Percentiles rank a stretch among this genome's conserved stretches.
These are phyloP conservation scores for Toxicodendron radicans DNA, from an alignment of 345 rosid species.

Conservation along the genomic window DNA sequence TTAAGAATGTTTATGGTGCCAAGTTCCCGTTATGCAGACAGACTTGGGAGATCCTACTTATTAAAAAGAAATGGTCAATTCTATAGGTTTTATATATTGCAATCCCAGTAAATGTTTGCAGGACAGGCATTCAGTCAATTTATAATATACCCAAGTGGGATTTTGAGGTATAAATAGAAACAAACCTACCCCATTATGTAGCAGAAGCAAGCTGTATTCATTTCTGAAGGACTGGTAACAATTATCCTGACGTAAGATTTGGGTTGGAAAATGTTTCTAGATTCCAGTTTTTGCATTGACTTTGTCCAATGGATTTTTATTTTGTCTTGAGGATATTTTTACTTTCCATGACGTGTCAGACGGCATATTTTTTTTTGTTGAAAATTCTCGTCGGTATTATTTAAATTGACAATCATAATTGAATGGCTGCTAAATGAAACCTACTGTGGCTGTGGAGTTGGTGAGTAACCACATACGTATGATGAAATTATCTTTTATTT, in stretches of 20 bases:
- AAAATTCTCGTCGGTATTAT: not conserved
- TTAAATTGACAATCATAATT: not conserved
- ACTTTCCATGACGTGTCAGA: not conserved
- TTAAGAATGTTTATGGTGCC: too few relatives aligned
- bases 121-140: not conserved
- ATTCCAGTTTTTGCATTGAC: not conserved
- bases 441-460: slow-evolving; percentile 2
- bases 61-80: too few relatives aligned
- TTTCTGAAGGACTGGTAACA: not conserved
- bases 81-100: too few relatives aligned
- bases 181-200: not conserved
- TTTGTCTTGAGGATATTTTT: not conserved
- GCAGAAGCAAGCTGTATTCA: not conserved
- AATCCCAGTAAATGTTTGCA: not conserved
- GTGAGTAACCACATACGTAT: slow-evolving; percentile 12
- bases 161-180: not conserved
- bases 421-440: slow-evolving; percentile 18
- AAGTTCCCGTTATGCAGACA: too few relatives aligned
- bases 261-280: not conserved
- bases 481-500: not conserved
- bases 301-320: not conserved
- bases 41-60: too few relatives aligned
- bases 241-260: not conserved
- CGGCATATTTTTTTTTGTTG: not conserved
- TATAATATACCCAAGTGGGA: not conserved